Evolutionary conservation across 73 alveolate genomes (phyloP), one percentile per base, ranked within the genome.

Genomic region (Stentor coeruleus): DNA sequence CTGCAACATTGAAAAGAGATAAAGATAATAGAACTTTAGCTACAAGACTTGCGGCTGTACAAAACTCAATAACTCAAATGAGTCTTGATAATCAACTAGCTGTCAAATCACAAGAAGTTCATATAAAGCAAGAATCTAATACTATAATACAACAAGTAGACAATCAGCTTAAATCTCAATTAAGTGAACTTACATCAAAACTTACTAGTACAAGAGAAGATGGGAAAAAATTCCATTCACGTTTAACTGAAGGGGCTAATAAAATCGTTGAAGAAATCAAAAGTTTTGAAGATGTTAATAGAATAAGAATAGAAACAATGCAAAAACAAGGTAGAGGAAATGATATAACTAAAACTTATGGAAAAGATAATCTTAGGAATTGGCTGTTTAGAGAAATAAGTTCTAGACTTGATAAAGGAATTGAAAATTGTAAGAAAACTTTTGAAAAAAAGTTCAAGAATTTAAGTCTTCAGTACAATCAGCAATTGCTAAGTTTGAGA

Each of bases 291-390:
- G 73, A 57, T 20, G 73, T 57, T 31, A n/a, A 57, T 57, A 31
- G 73, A 31, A 31, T 31, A 57, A 57, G 73, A 31, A 57, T 57
- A 57, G 35, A 57, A 31, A 57, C 15, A 57, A 57, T 57, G 73
- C 73, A 57, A 57, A 57, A 57, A 57, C 35, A 57, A 57, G 73
- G 73, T 2, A 57, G 28, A 57, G 73, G 73, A 57, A 57, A 57
- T 57, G 73, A 57, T 31, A n/a, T 31, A 2, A 57, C 15, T 31
- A n/a, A 57, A 2, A 31, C 73, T 0, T 20, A 57, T 20, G 73
- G 73, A 31, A 57, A 31, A 57, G 73, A 57, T 20, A 57, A 57
- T 57, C 15, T 57, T n/a, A 57, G 28, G 28, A 57, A 57, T 57
- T 57, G 73, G 73, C 73, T 57, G 0, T n/a, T 57, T 31, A n/a